Conservation (phyloP, 345 rosid species). For the Zanthoxylum bungeanum region DNA sequence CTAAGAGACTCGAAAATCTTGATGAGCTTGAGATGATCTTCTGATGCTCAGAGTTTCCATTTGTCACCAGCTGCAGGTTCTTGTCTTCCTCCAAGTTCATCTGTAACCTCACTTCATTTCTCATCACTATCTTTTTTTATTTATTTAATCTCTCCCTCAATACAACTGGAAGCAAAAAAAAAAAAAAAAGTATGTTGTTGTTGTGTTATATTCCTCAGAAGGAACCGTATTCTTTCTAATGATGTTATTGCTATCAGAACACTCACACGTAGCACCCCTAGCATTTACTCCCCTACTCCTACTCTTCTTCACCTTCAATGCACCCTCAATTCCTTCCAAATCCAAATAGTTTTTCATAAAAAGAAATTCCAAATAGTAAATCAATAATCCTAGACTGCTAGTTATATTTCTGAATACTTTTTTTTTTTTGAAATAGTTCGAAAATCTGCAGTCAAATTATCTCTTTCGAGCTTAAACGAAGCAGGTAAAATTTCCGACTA, state of each 20-base stretch:
- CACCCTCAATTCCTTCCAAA: neutral
- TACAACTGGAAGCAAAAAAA: too few species aligned
- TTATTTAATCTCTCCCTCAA: neutral
- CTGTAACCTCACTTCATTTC: slow-evolving; percentile 19
- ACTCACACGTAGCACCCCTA: slow-evolving; percentile 18
- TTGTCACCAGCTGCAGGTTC: neutral
- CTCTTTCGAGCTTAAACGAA: too few species aligned
- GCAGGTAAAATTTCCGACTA: too few species aligned
- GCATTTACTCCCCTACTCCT: neutral
- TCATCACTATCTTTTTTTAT: slow-evolving; percentile 7
- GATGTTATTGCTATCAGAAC: neutral
- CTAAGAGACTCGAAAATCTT: slow-evolving; percentile 40
- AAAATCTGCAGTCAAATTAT: neutral
- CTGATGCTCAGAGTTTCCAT: slow-evolving; percentile 3
- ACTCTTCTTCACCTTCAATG: neutral
- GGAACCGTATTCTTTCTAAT: slow-evolving; percentile 19
- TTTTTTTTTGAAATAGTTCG: too few species aligned
- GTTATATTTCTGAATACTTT: too few species aligned
- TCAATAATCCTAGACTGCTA: too few species aligned
- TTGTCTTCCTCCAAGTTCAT: slow-evolving; percentile 5
- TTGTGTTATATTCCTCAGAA: neutral
- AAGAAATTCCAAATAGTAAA: too few species aligned
- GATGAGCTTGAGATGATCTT: slow-evolving; percentile 16
- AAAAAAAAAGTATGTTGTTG: neutral
- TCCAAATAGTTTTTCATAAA: too few species aligned